These are phyloP conservation scores for Carex sylvatica DNA, from an alignment of 202 grass and related monocot genomes.

Conservation along the genomic window DNA sequence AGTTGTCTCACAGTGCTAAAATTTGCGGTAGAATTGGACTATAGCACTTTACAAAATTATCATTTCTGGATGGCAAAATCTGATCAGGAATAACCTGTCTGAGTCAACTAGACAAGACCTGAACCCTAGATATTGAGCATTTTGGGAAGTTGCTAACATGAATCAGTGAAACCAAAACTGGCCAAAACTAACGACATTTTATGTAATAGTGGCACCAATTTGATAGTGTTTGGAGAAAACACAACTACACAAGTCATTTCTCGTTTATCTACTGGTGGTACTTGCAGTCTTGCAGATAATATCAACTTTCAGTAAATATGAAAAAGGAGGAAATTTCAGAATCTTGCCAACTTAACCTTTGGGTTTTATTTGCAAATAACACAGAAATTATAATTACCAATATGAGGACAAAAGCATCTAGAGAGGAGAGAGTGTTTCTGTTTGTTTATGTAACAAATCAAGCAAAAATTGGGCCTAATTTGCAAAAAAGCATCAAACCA, in stretches of 20 bases:
- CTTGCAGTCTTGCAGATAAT: conserved; percentile 16
- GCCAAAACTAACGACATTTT: background rate
- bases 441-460: background rate
- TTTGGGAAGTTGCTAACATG: background rate
- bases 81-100: background rate
- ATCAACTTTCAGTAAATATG: background rate
- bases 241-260: background rate
- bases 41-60: background rate
- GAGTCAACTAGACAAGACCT: background rate
- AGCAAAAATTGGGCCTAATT: background rate
- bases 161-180: background rate
- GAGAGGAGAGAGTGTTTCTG: background rate
- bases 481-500: background rate
- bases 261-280: background rate
- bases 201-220: background rate
- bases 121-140: background rate
- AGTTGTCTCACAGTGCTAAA: background rate
- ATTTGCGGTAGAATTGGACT: background rate
- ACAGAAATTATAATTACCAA: background rate
- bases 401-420: background rate
- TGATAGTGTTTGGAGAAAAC: conserved; percentile 6
- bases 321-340: background rate
- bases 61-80: background rate
- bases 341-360: background rate
- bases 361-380: background rate